Percentiles rank a stretch among this genome's conserved stretches.
These are phyloP conservation scores for Saccharomycopsis selenospora DNA, from an alignment of 805 yeast genomes.

Conservation along the genomic window DNA sequence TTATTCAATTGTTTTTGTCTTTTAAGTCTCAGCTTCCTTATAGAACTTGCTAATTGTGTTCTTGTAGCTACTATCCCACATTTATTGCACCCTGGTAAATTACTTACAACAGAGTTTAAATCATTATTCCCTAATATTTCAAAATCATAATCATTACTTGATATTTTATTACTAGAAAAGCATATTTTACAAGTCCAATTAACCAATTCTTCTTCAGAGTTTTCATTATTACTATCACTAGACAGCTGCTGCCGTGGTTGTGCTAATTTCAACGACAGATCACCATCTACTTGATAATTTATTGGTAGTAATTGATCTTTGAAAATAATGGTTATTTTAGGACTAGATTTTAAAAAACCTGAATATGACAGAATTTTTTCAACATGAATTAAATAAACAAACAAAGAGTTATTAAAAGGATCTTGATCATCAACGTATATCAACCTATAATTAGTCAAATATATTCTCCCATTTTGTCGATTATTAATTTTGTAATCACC, in stretches of 20 bases:
- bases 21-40: not conserved
- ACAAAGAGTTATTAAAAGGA: conserved; percentile 39
- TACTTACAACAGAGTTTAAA: conserved; percentile 19
- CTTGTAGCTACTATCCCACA: conserved; percentile 43
- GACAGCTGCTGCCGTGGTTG: not conserved
- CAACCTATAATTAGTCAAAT: conserved; percentile 66
- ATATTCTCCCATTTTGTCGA: conserved; percentile 69
- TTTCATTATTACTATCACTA: not conserved
- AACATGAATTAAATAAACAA: conserved; percentile 33
- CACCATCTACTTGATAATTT: not conserved
- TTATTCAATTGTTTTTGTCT: not conserved
- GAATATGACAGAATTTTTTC: conserved; percentile 34
- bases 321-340: conserved; percentile 54
- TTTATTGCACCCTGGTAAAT: conserved; percentile 43
- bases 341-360: conserved; percentile 69
- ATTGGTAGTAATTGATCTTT: conserved; percentile 21
- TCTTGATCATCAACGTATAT: conserved; percentile 57
- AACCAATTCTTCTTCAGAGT: conserved; percentile 11
- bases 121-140: conserved; percentile 15
- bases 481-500: conserved; percentile 57
- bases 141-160: conserved; percentile 26
- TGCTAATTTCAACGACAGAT: not conserved
- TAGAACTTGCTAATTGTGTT: not conserved
- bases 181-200: conserved; percentile 91
- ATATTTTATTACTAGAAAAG: conserved; percentile 50